phyloP scores from a whole-genome alignment of 2,329 filamentous ascomycete species.

The Microascus cirrosus region DNA sequence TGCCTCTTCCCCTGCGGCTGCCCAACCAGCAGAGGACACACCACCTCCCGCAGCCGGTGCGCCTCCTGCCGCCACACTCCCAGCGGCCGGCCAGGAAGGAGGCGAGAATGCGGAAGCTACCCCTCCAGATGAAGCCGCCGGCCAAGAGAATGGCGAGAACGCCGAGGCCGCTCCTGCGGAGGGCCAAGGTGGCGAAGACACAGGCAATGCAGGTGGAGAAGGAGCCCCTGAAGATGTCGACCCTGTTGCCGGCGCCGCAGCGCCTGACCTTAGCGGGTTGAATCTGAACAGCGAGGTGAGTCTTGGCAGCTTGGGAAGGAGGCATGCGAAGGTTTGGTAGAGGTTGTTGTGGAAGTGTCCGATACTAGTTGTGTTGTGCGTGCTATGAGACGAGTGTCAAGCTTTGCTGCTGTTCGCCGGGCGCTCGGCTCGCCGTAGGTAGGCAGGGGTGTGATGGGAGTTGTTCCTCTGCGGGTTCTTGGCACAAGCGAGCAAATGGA shows the following conservation, averaged over 20 bases:
- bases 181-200: slow-evolving; percentile 8
- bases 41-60: no score
- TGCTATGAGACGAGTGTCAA: neutral
- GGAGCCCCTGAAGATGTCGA: slow-evolving; percentile 5
- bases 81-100: no score
- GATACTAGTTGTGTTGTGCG: neutral
- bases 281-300: slow-evolving; percentile 29
- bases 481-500: no score
- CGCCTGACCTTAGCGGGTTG: slow-evolving; percentile 27
- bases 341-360: neutral
- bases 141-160: slow-evolving; percentile 14
- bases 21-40: no score
- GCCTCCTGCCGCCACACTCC: slow-evolving; percentile 7
- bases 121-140: slow-evolving; percentile 4
- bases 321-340: neutral
- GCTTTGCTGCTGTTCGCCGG: no score
- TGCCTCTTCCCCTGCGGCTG: no score
- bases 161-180: no score
- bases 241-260: slow-evolving; percentile 11
- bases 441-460: no score
- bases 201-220: slow-evolving; percentile 8
- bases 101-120: neutral
- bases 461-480: neutral
- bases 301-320: slow-evolving; percentile 26
- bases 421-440: no score